Evolutionary conservation across 805 yeast species (phyloP).

Genomic region (Blastobotrys chiropterorum): DNA sequence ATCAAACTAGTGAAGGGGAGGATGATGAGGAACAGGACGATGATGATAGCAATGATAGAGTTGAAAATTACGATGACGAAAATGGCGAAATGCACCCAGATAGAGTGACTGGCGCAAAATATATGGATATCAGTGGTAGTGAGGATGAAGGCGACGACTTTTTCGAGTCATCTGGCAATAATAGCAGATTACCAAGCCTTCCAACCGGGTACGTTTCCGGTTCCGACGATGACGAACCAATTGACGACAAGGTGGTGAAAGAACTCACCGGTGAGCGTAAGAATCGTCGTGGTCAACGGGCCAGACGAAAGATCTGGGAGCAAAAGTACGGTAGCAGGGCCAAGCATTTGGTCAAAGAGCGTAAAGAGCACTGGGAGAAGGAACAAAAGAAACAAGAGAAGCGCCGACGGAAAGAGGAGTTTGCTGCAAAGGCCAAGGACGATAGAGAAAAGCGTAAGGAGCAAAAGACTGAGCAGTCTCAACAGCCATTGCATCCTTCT

Average conservation of each 20-base stretch:
- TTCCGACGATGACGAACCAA: slow-evolving; percentile 48
- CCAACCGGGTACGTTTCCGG: slow-evolving; percentile 81
- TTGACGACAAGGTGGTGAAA: slow-evolving; percentile 18
- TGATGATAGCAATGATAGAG: slow-evolving; percentile 13
- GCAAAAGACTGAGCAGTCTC: slow-evolving; percentile 17
- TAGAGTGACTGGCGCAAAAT: slow-evolving; percentile 3
- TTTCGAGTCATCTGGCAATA: slow-evolving; percentile 9
- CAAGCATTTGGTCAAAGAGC: slow-evolving; percentile 69
- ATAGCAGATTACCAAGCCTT: slow-evolving; percentile 51
- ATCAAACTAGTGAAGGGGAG: not conserved
- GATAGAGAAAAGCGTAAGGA: slow-evolving; percentile 29
- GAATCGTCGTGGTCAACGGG: slow-evolving; percentile 95
- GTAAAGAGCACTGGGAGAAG: slow-evolving; percentile 47
- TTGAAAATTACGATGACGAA: slow-evolving; percentile 20
- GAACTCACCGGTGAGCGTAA: slow-evolving; percentile 43
- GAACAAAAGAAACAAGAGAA: slow-evolving; percentile 56
- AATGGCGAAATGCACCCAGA: slow-evolving; percentile 13
- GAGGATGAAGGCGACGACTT: slow-evolving; percentile 19
- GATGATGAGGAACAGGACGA: slow-evolving; percentile 4
- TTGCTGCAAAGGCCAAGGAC: slow-evolving; percentile 13
- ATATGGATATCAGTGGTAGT: slow-evolving; percentile 8
- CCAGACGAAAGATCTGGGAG: slow-evolving; percentile 96
- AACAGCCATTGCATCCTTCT: slow-evolving; percentile 76
- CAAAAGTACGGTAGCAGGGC: slow-evolving; percentile 78
- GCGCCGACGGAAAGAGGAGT: slow-evolving; percentile 57